Base-by-base conservation (phyloP, 2,329 filamentous ascomycete species). In the Ustilaginoidea virens region DNA sequence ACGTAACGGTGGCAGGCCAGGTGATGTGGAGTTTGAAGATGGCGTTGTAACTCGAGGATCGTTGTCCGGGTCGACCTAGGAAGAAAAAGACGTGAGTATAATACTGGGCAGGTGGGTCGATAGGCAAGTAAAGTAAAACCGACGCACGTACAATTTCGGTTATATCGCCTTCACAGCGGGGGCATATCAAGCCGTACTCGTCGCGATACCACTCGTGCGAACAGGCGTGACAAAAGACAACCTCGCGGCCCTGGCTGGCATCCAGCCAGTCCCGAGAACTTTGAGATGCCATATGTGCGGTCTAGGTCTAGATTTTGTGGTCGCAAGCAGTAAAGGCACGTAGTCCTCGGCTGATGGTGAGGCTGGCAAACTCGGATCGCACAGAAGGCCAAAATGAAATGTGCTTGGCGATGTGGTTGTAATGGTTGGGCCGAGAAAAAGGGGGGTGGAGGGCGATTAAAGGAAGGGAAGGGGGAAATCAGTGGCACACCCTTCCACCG, bases 171-270 rank as follows among this genome's bases (percentile, higher is more conserved):
- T 64, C 49, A 48, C 90, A 98, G n/a, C 58, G 52, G 11, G 85
- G 83, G 47, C 90, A 98, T 11, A 56, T 58, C 36, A 92, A 55
- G 16, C 56, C 74, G 39, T 67, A 62, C 37, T 79, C 67, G 34
- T 81, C 70, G 34, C 71, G 63, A 45, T 78, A 81, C 83, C 85
- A 96, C 50, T 93, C 78, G 37, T 79, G 58, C 29, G 66, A 51
- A 56, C 90, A 96, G 35, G 66, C 58, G 53, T 96, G 83, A 53
- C 90, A 98, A 52, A 69, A 92, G 31, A 94, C 76, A 38, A 87
- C 70, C 47, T 92, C 80, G 37, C 71, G 63, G 36, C 55, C 56
- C 5, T 50, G 43, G 14, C 51, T 55, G 37, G 62, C 61, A 46
- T 69, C 63, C 33, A 74, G 63, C 24, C 42, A 41, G 18, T 41